Evolutionary conservation across 805 yeast genomes (phyloP).

Genomic region (Phaffomyces opuntiae): DNA sequence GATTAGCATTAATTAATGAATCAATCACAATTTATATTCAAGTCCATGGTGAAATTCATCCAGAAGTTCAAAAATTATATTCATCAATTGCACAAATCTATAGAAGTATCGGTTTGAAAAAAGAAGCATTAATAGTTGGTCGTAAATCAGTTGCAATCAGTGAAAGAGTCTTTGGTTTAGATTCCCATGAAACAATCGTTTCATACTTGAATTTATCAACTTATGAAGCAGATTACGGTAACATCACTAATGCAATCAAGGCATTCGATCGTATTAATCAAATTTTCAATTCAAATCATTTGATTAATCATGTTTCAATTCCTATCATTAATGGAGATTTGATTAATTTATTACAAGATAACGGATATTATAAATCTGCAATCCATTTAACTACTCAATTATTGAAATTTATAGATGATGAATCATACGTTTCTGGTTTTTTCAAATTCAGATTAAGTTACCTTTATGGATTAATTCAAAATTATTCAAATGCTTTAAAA

Average conservation of each 20-base stretch:
- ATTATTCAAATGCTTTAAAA: slow-evolving; percentile 49
- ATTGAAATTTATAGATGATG: slow-evolving; percentile 48
- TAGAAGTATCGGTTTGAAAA: slow-evolving; percentile 47
- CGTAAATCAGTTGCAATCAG: slow-evolving; percentile 65
- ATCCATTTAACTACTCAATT: slow-evolving; percentile 45
- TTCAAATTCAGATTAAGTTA: slow-evolving; percentile 66
- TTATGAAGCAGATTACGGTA: slow-evolving; percentile 56
- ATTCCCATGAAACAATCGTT: slow-evolving; percentile 68
- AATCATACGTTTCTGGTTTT: slow-evolving; percentile 55
- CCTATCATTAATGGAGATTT: slow-evolving; percentile 57
- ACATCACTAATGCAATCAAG: slow-evolving; percentile 53
- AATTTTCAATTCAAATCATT: slow-evolving; percentile 49
- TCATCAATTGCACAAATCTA: slow-evolving; percentile 59
- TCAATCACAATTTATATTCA: slow-evolving; percentile 72
- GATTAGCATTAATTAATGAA: slow-evolving; percentile 59
- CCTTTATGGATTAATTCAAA: slow-evolving; percentile 43
- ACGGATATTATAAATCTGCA: slow-evolving; percentile 42
- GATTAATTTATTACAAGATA: slow-evolving; percentile 50
- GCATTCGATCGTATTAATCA: slow-evolving; percentile 53
- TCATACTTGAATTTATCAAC: slow-evolving; percentile 69
- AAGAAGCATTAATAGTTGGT: slow-evolving; percentile 55
- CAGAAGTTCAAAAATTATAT: slow-evolving; percentile 69
- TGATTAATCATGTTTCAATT: slow-evolving; percentile 57
- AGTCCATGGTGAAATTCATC: slow-evolving; percentile 73
- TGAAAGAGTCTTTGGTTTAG: slow-evolving; percentile 79